Base-by-base conservation (phyloP, 192 early-diverging fungal species). In the Rhizophlyctis rosea region DNA sequence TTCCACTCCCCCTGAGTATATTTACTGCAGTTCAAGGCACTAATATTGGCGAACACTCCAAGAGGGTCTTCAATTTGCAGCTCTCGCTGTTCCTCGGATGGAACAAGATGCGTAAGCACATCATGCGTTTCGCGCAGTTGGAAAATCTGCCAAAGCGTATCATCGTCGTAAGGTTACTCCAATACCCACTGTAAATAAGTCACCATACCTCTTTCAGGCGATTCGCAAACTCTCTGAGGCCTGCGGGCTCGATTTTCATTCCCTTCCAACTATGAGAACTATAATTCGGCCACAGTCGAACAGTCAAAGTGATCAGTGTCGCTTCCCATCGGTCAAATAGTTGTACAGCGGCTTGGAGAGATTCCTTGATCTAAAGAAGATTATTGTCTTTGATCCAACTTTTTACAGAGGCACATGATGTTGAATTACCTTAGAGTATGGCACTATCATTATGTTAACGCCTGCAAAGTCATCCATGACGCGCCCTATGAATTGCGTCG, bases 201-300 rank as follows among this genome's bases (percentile, higher is more conserved):
- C n/a, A n/a, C 13, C 18, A 27, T 52, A 81, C 80, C 64, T 79
- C 59, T 4, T 34, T 14, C 16, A 81, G 32, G 36, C 77, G 61
- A 2, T 21, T 50, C 7, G 47, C 18, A 32, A 78, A 66, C 27
- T 50, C 11, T 4, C 3, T 18, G 9, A 80, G 55, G n/a, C 33
- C 32, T 1, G 25, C 50, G 39, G 59, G 52, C 30, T 29, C 52
- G 47, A 76, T 75, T n/a, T 63, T 24, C 5, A 52, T 56, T 13
- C 75, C 72, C 5, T 64, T 59, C 81, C 81, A 83, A 3, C 50
- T 60, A 72, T 81, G 64, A 1, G 75, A 39, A 28, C 49, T 60
- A 44, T 61, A 74, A 51, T 75, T 18, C 11, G 81, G 81, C 81
- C 81, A 83, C 30, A 78, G 64, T 57, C 70, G 59, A n/a, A 34